Evolutionary conservation across 805 yeast genomes (phyloP), one percentile per base, ranked within the genome.

Genomic region (Schwanniomyces occidentalis): DNA sequence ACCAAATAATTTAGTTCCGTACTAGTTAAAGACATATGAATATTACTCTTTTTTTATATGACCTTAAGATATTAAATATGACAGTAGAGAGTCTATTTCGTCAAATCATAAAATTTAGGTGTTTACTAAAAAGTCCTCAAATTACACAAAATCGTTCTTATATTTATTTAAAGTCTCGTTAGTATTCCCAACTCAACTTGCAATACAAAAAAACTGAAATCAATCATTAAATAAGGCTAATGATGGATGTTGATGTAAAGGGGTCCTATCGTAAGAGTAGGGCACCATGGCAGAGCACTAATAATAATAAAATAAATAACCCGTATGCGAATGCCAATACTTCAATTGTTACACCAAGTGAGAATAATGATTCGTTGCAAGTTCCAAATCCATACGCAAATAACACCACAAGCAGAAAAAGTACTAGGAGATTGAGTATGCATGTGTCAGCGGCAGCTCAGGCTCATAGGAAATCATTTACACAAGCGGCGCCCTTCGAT

Each of bases 1-100:
- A 91, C 77, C 48, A 93, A 73, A 55, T 91, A 91, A 66, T 91
- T 93, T 35, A 91, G 75, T 60, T 89, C 95, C 38, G 75, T 79
- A 37, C 93, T 82, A 4, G 93, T 76, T 31, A 91, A 64, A 16
- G 95, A 83, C 96, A 88, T 87, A 13, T 32, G 28, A 33, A 24
- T 27, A 25, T 30, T 29, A 38, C 29, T 37, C 25, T 21, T 19
- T n/a, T n/a, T n/a, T n/a, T n/a, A n/a, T n/a, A n/a, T n/a, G n/a
- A n/a, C n/a, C n/a, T n/a, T n/a, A n/a, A n/a, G n/a, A n/a, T n/a
- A n/a, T n/a, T n/a, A n/a, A n/a, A n/a, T n/a, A n/a, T n/a, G n/a
- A n/a, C n/a, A n/a, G n/a, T n/a, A n/a, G n/a, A n/a, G n/a, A n/a
- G n/a, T n/a, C n/a, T n/a, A n/a, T n/a, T n/a, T n/a, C n/a, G n/a